phyloP scores from a whole-genome alignment of 257 asterid genomes.

The Craterostigma plantagineum region DNA sequence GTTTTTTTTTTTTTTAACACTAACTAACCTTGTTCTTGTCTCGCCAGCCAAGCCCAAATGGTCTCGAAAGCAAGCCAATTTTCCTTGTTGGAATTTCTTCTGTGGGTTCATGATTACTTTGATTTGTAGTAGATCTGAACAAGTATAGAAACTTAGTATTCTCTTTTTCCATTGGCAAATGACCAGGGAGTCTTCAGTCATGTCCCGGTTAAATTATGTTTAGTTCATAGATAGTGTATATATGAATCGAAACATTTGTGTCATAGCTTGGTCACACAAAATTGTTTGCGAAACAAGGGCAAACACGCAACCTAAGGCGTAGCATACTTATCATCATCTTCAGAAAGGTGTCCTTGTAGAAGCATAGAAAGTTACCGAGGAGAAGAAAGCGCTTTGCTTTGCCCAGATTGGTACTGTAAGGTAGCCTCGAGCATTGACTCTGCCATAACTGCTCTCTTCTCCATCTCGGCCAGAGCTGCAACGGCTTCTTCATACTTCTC shows the following conservation, averaged over 20 bases:
- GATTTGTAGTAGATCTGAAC: too few species aligned
- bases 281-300: too few species aligned
- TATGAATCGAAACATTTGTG: too few species aligned
- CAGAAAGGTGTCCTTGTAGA: too few species aligned
- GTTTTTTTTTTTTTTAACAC: not conserved
- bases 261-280: too few species aligned
- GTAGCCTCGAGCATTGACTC: slow-evolving; percentile 99
- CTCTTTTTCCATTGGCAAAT: too few species aligned
- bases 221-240: too few species aligned
- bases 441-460: slow-evolving; percentile 81
- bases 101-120: slow-evolving; percentile 41
- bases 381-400: slow-evolving; percentile 58
- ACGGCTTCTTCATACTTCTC: slow-evolving; percentile 79
- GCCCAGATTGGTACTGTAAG: slow-evolving; percentile 89
- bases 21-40: slow-evolving; percentile 82
- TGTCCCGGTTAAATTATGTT: too few species aligned
- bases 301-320: too few species aligned
- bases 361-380: slow-evolving; percentile 68
- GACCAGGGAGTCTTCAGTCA: too few species aligned
- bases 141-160: too few species aligned
- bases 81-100: slow-evolving; percentile 50
- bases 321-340: too few species aligned
- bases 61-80: slow-evolving; percentile 65
- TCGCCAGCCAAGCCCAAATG: slow-evolving; percentile 79
- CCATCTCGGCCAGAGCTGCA: slow-evolving; percentile 70